phyloP scores from a whole-genome alignment of 345 rosid species.

The Linum usitatissimum region DNA sequence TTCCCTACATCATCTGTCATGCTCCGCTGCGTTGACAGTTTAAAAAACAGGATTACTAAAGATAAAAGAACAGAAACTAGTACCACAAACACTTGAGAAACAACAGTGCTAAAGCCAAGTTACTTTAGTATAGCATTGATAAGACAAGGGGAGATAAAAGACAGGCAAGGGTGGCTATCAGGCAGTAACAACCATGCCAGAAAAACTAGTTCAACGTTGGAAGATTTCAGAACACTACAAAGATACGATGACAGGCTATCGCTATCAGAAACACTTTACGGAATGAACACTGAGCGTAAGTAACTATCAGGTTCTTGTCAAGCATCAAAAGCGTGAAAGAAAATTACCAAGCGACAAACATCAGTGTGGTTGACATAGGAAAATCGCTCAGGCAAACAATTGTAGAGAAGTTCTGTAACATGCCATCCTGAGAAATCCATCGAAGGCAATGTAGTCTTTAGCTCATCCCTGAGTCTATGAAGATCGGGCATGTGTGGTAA shows the following conservation, averaged over 20 bases:
- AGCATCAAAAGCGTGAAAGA: neutral
- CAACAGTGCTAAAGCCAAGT: neutral
- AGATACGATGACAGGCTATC: neutral
- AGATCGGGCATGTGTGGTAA: constrained; percentile 49
- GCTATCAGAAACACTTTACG: neutral
- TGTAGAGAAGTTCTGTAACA: constrained; percentile 64
- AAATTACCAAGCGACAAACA: constrained; percentile 73
- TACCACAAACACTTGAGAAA: no score
- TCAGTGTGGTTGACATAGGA: constrained; percentile 60
- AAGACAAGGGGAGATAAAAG: no score
- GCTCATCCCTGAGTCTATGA: constrained; percentile 36
- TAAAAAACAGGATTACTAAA: neutral
- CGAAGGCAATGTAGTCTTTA: constrained; percentile 29
- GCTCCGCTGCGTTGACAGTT: constrained; percentile 39
- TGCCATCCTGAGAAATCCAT: constrained; percentile 52
- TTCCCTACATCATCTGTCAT: constrained; percentile 68
- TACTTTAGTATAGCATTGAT: neutral
- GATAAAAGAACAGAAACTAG: neutral
- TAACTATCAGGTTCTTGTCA: neutral
- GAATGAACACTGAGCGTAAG: neutral
- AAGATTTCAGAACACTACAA: neutral
- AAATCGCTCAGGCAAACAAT: constrained; percentile 81
- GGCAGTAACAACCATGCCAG: neutral
- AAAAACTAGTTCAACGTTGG: neutral
- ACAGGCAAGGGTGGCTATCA: neutral